Conservation (phyloP, 345 rosid genomes). For the Euphorbia tirucalli region DNA sequence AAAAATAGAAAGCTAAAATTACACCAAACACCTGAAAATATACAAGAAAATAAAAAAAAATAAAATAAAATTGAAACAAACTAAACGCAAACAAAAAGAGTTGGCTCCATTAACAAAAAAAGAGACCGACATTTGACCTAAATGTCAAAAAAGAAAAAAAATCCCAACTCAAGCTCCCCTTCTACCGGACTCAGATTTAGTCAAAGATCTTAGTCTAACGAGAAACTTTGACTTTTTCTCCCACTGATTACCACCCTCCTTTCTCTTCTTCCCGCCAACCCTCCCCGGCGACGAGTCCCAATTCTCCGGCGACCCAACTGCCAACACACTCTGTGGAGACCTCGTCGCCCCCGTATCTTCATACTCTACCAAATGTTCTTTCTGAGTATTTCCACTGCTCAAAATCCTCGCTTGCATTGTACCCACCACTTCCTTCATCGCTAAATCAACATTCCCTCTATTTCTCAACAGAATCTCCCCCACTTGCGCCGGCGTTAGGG, state of each 20-base stretch:
- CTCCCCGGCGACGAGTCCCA: conserved; percentile 38
- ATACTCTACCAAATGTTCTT: conserved; percentile 20
- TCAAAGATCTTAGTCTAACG: conserved; percentile 41
- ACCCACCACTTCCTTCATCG: conserved; percentile 40
- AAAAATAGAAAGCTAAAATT: neutral
- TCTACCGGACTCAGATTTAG: conserved; percentile 42
- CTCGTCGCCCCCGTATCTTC: conserved; percentile 32
- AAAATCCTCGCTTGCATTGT: conserved; percentile 36
- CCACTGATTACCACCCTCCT: conserved; percentile 12
- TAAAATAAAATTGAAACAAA: neutral
- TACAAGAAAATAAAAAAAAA: neutral
- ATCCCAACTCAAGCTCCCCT: conserved; percentile 19
- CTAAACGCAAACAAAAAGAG: neutral
- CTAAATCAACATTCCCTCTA: conserved; percentile 38
- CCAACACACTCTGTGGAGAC: conserved; percentile 43
- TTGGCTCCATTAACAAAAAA: neutral
- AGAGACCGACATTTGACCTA: conserved; percentile 3
- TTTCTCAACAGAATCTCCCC: conserved; percentile 44
- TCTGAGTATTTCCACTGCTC: conserved; percentile 13
- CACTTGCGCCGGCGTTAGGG: conserved; percentile 45
- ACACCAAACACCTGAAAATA: neutral
- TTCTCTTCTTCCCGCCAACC: conserved; percentile 28
- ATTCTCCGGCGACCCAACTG: conserved; percentile 35
- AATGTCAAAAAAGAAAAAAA: neutral
- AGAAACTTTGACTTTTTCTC: conserved; percentile 32